Conservation (phyloP, 176 grass and related monocot species). For the Oryza australiensis region DNA sequence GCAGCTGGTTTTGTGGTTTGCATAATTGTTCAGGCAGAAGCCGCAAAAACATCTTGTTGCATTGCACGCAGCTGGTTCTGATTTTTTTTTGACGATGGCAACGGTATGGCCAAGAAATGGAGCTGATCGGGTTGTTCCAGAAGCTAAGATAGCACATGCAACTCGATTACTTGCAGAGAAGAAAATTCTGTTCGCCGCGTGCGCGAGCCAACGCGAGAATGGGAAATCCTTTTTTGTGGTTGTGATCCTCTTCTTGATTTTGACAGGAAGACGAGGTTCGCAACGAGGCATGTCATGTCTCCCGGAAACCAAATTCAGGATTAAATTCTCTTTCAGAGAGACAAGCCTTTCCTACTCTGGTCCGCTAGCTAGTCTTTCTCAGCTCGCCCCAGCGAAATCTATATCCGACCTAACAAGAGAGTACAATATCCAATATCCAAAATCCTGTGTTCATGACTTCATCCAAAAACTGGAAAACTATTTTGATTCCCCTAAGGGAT, state of each 20-base stretch:
- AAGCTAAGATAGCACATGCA: not conserved
- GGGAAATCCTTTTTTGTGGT: not conserved
- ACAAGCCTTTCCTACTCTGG: not conserved
- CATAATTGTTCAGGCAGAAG: not conserved
- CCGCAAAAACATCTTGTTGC: not conserved
- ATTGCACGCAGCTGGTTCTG: not conserved
- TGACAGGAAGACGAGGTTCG: not conserved
- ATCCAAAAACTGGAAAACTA: not conserved
- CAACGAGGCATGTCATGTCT: not conserved
- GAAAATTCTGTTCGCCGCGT: not conserved
- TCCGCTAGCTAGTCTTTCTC: conserved; percentile 7
- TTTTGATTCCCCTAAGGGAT: too few relatives aligned
- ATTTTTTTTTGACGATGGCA: not conserved
- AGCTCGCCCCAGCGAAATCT: conserved; percentile 19
- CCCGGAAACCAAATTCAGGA: not conserved
- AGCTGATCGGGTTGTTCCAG: not conserved
- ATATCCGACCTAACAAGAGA: conserved; percentile 30
- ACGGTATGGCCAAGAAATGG: not conserved
- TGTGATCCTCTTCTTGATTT: not conserved
- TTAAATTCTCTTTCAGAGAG: not conserved
- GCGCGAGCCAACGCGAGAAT: not conserved
- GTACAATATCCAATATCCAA: too few relatives aligned
- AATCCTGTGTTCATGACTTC: conserved; percentile 5
- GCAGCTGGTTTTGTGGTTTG: not conserved
- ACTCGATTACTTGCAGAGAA: not conserved